These are phyloP conservation scores for Bimuria novae-zelandiae DNA, from an alignment of 2,329 filamentous ascomycete species.

Conservation along the genomic window DNA sequence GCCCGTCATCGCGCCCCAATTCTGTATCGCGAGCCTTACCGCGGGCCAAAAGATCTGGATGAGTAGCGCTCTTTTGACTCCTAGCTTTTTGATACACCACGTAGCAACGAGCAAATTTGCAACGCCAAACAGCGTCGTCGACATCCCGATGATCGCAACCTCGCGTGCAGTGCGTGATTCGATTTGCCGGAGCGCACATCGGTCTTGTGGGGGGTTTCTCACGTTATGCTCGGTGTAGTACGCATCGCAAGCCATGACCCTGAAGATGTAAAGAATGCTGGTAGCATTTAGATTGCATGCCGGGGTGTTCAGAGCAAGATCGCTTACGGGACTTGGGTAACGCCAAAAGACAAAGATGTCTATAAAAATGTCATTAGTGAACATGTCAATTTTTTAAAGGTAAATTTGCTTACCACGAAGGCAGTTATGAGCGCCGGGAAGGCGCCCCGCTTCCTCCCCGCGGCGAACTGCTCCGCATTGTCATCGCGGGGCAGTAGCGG, in stretches of 20 bases:
- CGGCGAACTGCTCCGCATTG: neutral
- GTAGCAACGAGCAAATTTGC: slow-evolving; percentile 70
- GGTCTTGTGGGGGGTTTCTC: slow-evolving; percentile 51
- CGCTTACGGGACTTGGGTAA: slow-evolving; percentile 53
- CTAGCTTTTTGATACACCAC: slow-evolving; percentile 68
- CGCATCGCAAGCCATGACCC: slow-evolving; percentile 72
- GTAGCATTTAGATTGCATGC: neutral
- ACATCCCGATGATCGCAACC: slow-evolving; percentile 68
- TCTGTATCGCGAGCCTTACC: slow-evolving; percentile 66
- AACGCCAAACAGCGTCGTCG: slow-evolving; percentile 70
- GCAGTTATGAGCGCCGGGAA: slow-evolving; percentile 18
- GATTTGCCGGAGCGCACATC: slow-evolving; percentile 66
- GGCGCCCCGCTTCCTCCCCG: slow-evolving; percentile 21
- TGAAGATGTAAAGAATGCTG: slow-evolving; percentile 65
- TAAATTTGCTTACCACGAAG: neutral
- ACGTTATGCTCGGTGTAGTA: slow-evolving; percentile 66
- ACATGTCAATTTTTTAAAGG: neutral
- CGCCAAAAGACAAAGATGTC: slow-evolving; percentile 53
- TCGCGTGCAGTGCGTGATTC: slow-evolving; percentile 67
- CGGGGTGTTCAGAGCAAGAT: neutral
- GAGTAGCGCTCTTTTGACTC: slow-evolving; percentile 65
- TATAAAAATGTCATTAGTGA: slow-evolving; percentile 14
- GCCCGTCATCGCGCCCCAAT: slow-evolving; percentile 66
- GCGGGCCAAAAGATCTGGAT: slow-evolving; percentile 69
- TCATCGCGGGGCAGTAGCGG: slow-evolving; percentile 17